Base-by-base conservation (phyloP, 352 stramenopile genomes). In the Pythium vanterpoolii region DNA sequence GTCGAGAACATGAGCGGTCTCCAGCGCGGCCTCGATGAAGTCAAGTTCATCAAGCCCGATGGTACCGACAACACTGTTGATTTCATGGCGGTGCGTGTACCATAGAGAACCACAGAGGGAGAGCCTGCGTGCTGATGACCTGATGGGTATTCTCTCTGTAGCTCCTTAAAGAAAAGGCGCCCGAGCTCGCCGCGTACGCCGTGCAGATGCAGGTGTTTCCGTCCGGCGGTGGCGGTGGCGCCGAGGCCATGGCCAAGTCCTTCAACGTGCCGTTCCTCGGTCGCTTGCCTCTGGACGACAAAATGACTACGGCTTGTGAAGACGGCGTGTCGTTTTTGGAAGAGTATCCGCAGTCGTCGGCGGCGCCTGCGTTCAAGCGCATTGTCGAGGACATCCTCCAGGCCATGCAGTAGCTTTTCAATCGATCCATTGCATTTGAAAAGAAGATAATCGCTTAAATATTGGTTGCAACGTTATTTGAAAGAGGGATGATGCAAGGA, bases 1-100 rank as follows among this genome's bases (percentile, higher is more conserved):
- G 90, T 99, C 14, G 98, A 99, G 78, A 99, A 99, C 73, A 99
- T 99, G 98, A 96, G 91, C 46, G 84, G 82, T 42, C 85, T 99
- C 39, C 79, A 94, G 71, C 89, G 96, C 10, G 69, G 63, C 27
- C 69, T 98, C 1, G 69, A 70, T 13, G 72, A 90, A 39, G 77
- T 90, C 49, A 79, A 86, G 51, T 90, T 93, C 60, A 69, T 93
- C 18, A 69, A 60, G 14, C 60, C 56, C 9, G 73, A 79, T 40
- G 80, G 83, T 2, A 54, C 56, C 1, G 83, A 95, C 68, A 65
- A 87, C 43, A 93, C 86, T 1, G 62, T 60, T 5, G 62, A 66
- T 6, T 81, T 93, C 58, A 74, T 90, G 54, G 74, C 85, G 67
- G 78, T 90, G 26, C 3, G 62, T 49, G 18, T n/a, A n/a, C n/a